phyloP scores from a whole-genome alignment of 352 stramenopile genomes.

The Globisporangium megalacanthum region DNA sequence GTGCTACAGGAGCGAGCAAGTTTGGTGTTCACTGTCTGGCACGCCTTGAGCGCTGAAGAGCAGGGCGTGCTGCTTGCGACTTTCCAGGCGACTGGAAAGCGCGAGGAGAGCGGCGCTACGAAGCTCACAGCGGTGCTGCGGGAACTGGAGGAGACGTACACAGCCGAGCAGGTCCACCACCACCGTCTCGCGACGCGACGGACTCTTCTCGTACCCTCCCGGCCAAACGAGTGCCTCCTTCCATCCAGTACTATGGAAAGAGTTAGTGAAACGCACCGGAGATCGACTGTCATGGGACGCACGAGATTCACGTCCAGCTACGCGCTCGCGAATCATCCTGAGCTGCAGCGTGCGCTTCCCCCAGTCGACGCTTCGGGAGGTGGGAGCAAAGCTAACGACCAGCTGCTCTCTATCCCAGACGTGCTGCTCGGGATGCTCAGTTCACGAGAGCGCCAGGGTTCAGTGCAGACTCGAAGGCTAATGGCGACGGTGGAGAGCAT shows the following conservation, averaged over 20 bases:
- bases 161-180: conserved; percentile 51
- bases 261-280: background rate
- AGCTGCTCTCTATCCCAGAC: conserved; percentile 34
- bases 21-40: conserved; percentile 41
- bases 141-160: conserved; percentile 55
- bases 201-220: conserved; percentile 15
- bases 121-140: conserved; percentile 39
- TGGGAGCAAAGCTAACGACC: background rate
- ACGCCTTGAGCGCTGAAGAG: conserved; percentile 50
- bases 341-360: background rate
- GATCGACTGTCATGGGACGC: conserved; percentile 3
- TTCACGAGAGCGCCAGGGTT: conserved; percentile 12
- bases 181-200: conserved; percentile 25
- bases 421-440: conserved; percentile 35
- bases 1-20: conserved; percentile 62
- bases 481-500: background rate
- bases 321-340: conserved; percentile 4
- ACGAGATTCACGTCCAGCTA: conserved; percentile 12
- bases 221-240: background rate
- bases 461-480: conserved; percentile 8
- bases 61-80: conserved; percentile 28
- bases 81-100: conserved; percentile 13
- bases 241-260: background rate
- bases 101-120: conserved; percentile 5
- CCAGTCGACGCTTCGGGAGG: background rate